Evolutionary conservation across 176 grass and related monocot species (phyloP), one percentile per base, ranked within the genome.

Genomic region (Raddia distichophylla): DNA sequence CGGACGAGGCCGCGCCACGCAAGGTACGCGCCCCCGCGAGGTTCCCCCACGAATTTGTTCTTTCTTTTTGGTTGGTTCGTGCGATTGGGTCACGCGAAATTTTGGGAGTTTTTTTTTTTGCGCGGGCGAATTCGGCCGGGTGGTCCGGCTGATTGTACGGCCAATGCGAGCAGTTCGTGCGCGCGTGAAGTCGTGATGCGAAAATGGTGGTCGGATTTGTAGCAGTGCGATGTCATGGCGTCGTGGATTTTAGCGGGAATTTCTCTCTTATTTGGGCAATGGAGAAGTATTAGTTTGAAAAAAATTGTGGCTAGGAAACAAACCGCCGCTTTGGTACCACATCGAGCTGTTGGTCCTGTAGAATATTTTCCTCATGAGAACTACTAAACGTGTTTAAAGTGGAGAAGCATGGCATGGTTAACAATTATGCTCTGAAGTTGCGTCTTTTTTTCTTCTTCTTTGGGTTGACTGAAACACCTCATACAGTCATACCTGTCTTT

Each of bases 11-110:
- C 35, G 54, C 54, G 57, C 37, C 37, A 40, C 33, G 10, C 10
- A 60, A 87, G 85, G 85, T 87, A 82, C 34, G 66, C 34, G 0
- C 68, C 37, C 45, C 10, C 37, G 64, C 3, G 56, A 35, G 15
- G 22, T 70, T 33, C 59, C 18, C 51, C 60, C 8, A 27, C 8
- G 10, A 35, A 82, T 45, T 69, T n/a, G 37, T 51, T 34, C 33
- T 44, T 49, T 15, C 2, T 22, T 35, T 46, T 5, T 13, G 6
- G 8, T 10, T 40, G 12, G 75, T 47, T 68, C 32, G 43, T 60
- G 44, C 15, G 18, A 7, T 63, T 20, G 78, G 46, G 63, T 71
- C 33, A 37, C 7, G 56, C 53, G 64, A 19, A 4, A 62, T 4
- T 64, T 12, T 18, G 35, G 45, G 43, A 2, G 47, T 35, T 3